phyloP scores from a whole-genome alignment of 2,329 filamentous ascomycete genomes.

The Arthrobotrys entomopaga region DNA sequence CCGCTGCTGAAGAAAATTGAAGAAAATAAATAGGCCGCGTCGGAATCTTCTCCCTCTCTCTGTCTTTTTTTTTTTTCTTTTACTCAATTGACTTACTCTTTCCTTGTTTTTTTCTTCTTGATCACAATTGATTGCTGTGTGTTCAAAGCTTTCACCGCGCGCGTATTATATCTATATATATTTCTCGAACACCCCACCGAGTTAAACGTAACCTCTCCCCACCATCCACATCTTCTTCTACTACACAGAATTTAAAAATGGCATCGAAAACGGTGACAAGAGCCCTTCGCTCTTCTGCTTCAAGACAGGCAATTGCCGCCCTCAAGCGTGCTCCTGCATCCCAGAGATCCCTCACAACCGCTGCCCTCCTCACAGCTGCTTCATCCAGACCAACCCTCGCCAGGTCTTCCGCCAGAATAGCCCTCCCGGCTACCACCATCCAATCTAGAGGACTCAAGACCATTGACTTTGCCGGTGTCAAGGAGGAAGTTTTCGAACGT shows the following conservation, averaged over 20 bases:
- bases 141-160: slow-evolving; percentile 4
- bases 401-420: slow-evolving; percentile 64
- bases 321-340: slow-evolving; percentile 24
- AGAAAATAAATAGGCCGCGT: slow-evolving; percentile 52
- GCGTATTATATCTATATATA: too few species aligned
- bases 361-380: slow-evolving; percentile 42
- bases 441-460: slow-evolving; percentile 91
- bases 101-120: slow-evolving; percentile 13
- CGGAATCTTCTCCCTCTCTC: slow-evolving; percentile 28
- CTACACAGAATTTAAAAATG: slow-evolving; percentile 18
- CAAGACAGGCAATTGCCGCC: slow-evolving; percentile 48
- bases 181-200: slow-evolving; percentile 7
- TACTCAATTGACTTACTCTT: slow-evolving; percentile 5
- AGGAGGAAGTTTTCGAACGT: slow-evolving; percentile 97
- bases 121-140: slow-evolving; percentile 17
- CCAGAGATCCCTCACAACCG: slow-evolving; percentile 49
- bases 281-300: slow-evolving; percentile 49
- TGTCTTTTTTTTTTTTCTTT: slow-evolving; percentile 25
- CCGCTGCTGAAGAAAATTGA: slow-evolving; percentile 22
- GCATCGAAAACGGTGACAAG: slow-evolving; percentile 46
- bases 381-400: slow-evolving; percentile 63
- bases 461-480: slow-evolving; percentile 95
- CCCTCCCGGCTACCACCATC: slow-evolving; percentile 70
- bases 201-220: neutral
- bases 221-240: too few species aligned